Base-by-base conservation (phyloP, 2,329 filamentous ascomycete species). In the Beauveria sp. region DNA sequence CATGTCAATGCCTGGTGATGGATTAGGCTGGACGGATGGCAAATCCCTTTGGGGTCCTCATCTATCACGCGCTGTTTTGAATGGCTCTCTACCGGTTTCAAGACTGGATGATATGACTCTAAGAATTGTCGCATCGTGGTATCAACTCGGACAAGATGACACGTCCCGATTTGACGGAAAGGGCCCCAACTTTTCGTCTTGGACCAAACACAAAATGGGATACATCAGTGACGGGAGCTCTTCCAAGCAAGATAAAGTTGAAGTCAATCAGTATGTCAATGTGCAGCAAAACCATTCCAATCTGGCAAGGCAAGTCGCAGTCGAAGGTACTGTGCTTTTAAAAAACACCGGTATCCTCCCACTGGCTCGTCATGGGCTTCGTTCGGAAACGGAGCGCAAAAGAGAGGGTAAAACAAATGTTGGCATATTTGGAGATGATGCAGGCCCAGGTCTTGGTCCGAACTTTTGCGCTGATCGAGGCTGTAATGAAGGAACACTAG, bases 91-190 rank as follows among this genome's bases (percentile, higher is more conserved):
- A 0, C 92, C 93, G 0, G 76, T 95, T 49, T 85, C 89, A 16
- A 81, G 93, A 34, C 73, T 97, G 16, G 89, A 96, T 66, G 93
- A 97, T 70, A 96, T 96, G 91, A 89, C 85, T 0, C 88, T 90
- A 1, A 84, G 93, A 14, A 85, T 96, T 64, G 91, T 96, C 1
- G 93, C 93, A 0, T 84, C 92, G 0, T 97, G 91, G 89, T 97
- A 96, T 70, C 90, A 95, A 71, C 77, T 95, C 24, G 89, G 90
- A 0, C 89, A 96, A 70, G 89, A 91, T 49, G 65, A 78, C 20
- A 78, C 87, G 66, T 82, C 86, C 1, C 80, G 91, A 22, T 79
- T 89, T 61, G 90, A 90, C 67, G 86, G 88, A 18, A 88, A 87
- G 10, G 78, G 92, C 10, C 88, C 90, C 0, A 93, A 90, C 76